Evolutionary conservation across 306 rosid species (phyloP).

Genomic region (Senna siamea): DNA sequence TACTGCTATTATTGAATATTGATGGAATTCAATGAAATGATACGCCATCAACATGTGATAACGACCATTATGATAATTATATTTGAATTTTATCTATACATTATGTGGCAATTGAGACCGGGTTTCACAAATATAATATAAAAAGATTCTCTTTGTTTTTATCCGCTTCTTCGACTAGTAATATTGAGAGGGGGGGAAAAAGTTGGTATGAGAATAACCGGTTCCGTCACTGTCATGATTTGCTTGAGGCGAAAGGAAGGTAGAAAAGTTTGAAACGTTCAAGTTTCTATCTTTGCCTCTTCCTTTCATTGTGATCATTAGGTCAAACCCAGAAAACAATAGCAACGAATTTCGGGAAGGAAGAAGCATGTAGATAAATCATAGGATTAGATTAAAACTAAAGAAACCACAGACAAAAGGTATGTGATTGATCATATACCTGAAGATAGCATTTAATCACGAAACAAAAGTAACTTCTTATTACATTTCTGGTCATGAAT

Average conservation of each 20-base stretch:
- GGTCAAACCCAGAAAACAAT: conserved; percentile 22
- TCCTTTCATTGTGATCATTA: conserved; percentile 25
- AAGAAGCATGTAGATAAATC: background rate
- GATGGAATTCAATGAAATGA: background rate
- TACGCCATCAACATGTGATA: background rate
- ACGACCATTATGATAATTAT: background rate
- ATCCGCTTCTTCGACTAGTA: no score
- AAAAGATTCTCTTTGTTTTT: no score
- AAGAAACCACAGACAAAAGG: background rate
- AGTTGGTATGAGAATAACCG: background rate
- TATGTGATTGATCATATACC: background rate
- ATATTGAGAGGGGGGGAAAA: no score
- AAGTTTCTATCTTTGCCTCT: conserved; percentile 15
- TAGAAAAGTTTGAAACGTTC: conserved; percentile 29
- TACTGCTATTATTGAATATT: background rate
- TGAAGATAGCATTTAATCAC: background rate
- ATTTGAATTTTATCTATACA: background rate
- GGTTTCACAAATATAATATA: background rate
- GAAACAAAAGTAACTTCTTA: background rate
- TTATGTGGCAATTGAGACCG: background rate
- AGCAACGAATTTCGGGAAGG: background rate
- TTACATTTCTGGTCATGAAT: conserved; percentile 30
- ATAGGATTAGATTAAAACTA: background rate
- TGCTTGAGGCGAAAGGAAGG: conserved; percentile 38
- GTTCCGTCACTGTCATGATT: conserved; percentile 32